A percentile compares a stretch with the other conserved stretches of the same genome.
phyloP scores from a whole-genome alignment of 495 filamentous ascomycete species.

The Pyrenula massariospora region DNA sequence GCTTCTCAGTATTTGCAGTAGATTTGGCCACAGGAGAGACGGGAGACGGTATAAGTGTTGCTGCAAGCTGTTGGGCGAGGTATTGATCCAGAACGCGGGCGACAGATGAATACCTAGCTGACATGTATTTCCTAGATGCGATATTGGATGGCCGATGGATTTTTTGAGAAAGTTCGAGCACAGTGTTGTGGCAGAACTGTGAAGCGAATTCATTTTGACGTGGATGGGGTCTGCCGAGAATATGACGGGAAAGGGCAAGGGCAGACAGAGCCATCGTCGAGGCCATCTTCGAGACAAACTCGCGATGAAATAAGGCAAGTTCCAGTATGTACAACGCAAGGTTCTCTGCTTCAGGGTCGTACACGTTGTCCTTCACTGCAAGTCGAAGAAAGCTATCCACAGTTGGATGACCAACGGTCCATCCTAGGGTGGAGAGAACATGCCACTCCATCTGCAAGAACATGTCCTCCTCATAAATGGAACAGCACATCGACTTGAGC shows the following conservation, averaged over 20 bases:
- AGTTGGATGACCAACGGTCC: conserved; percentile 91
- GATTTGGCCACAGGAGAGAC: conserved; percentile 52
- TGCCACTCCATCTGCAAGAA: conserved; percentile 99
- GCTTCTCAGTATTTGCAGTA: conserved; percentile 41
- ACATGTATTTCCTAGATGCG: conserved; percentile 78
- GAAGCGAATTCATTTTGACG: conserved; percentile 68
- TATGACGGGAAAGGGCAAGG: conserved; percentile 73
- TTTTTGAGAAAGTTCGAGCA: conserved; percentile 75
- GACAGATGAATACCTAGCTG: conserved; percentile 67
- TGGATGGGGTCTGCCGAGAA: conserved; percentile 69
- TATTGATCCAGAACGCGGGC: conserved; percentile 75
- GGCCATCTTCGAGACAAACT: conserved; percentile 83
- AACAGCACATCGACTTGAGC: conserved; percentile 97
- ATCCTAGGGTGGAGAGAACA: conserved; percentile 92
- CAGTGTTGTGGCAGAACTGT: conserved; percentile 63
- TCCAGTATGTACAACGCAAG: conserved; percentile 91
- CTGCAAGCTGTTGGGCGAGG: conserved; percentile 66
- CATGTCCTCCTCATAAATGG: conserved; percentile 97
- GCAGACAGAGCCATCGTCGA: conserved; percentile 84
- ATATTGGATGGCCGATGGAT: conserved; percentile 79
- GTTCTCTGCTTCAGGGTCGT: conserved; percentile 80
- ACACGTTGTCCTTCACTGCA: conserved; percentile 47
- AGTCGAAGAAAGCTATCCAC: conserved; percentile 86
- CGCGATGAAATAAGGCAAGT: conserved; percentile 88
- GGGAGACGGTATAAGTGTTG: conserved; percentile 52